Evolutionary conservation across 108 stramenopile species (phyloP).

Genomic region (Stephanodiscus triporus): DNA sequence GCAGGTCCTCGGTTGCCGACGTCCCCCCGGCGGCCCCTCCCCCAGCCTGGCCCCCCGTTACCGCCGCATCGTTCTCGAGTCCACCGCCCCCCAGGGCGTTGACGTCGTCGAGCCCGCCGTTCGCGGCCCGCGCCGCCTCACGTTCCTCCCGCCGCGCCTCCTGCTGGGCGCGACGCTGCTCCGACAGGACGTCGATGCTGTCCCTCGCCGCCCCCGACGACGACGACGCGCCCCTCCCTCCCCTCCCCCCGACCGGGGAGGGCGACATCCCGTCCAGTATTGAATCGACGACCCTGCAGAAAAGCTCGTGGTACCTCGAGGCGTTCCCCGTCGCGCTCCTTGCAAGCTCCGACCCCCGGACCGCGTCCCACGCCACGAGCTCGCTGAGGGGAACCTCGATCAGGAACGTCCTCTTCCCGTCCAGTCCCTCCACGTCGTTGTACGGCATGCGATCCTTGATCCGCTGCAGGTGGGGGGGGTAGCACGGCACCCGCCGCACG

Average conservation of each 20-base stretch:
- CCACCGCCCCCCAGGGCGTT: constrained; percentile 51
- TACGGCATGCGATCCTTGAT: constrained; percentile 73
- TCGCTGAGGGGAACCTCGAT: constrained; percentile 79
- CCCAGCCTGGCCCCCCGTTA: constrained; percentile 13
- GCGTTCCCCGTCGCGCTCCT: constrained; percentile 69
- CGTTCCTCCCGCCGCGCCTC: constrained; percentile 52
- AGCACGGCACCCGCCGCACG: constrained; percentile 68
- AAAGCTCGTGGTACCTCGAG: constrained; percentile 73
- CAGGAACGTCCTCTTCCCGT: constrained; percentile 54
- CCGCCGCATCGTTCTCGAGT: constrained; percentile 60
- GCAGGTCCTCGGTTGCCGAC: constrained; percentile 68
- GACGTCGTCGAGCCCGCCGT: constrained; percentile 34
- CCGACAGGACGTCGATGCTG: constrained; percentile 78
- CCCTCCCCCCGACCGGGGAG: constrained; percentile 6
- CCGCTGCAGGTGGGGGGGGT: constrained; percentile 69
- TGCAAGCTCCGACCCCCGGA: constrained; percentile 69
- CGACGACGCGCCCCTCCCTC: neutral
- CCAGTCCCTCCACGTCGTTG: constrained; percentile 12
- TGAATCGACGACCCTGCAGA: constrained; percentile 71
- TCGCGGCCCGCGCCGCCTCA: constrained; percentile 23
- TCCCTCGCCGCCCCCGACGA: constrained; percentile 48
- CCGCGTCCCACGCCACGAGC: constrained; percentile 67
- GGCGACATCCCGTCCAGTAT: constrained; percentile 42
- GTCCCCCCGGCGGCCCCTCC: constrained; percentile 21
- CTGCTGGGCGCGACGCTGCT: constrained; percentile 75